Base-by-base conservation (phyloP, 2,329 filamentous ascomycete species). In the Botryotinia calthae region DNA sequence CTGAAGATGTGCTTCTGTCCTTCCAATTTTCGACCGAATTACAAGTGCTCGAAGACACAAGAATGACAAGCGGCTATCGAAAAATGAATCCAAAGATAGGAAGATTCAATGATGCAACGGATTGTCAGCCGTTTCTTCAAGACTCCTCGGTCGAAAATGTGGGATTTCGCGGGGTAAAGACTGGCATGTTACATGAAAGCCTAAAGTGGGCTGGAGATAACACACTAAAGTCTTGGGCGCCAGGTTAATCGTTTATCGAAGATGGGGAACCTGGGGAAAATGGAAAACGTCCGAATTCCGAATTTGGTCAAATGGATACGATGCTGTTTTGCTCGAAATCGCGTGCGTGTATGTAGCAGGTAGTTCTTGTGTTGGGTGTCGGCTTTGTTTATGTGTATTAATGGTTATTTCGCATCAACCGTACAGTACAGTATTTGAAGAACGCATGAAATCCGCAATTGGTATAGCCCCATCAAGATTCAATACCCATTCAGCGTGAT, bases 161-260 rank as follows among this genome's bases (percentile, higher is more conserved):
- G 37, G 66, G 31, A n/a, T 31, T 44, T 58, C 51, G 66, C 66
- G 66, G 66, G 66, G 66, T 69, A 64, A 46, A 28, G 61, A 64
- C 40, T 64, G 61, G 25, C 61, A 63, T 63, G 37, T 42, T 59
- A 61, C 31, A 37, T 61, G 58, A n/a, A 42, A 40, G 40, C n/a
- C n/a, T 46, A 44, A 64, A 64, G 61, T 64, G 61, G 61, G 12
- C 12, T 22, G 9, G 25, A 20, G 31, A 31, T 31, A 46, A 28
- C 9, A 31, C 61, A 31, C 61, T 46, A 64, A 64, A 61, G 58
- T 40, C 58, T 61, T 61, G 34, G 58, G 58, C n/a, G 31, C 58
- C 51, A 56, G 14, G 14, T 28, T 28, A 56, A 14, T 28, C n/a
- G n/a, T 56, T 56, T 31, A 28, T 56, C n/a, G 34, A 61, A 61